phyloP scores from a whole-genome alignment of 768 basidiomycete species.

The Boletus patriciae region DNA sequence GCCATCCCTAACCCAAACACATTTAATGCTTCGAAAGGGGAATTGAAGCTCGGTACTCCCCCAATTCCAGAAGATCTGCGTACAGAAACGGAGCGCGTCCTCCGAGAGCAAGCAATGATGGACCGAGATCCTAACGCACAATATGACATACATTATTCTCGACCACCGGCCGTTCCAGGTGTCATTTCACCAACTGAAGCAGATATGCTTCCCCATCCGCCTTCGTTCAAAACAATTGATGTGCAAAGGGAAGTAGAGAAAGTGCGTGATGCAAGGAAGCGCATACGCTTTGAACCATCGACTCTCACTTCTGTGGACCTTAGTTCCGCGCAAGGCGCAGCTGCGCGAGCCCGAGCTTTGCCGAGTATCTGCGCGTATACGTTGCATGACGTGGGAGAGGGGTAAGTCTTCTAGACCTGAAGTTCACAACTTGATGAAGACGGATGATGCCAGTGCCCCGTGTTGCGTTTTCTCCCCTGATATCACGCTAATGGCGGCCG shows the following conservation, averaged over 20 bases:
- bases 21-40: conserved; percentile 74
- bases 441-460: conserved; percentile 56
- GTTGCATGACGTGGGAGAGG: conserved; percentile 91
- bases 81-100: conserved; percentile 72
- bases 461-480: conserved; percentile 89
- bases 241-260: conserved; percentile 88
- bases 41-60: conserved; percentile 82
- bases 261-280: conserved; percentile 86
- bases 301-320: conserved; percentile 55
- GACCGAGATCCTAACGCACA: conserved; percentile 67
- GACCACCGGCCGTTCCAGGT: conserved; percentile 52
- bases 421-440: conserved; percentile 9
- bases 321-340: conserved; percentile 56
- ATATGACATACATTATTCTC: conserved; percentile 58
- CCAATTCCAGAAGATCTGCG: conserved; percentile 80
- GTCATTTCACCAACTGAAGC: conserved; percentile 61
- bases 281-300: conserved; percentile 86
- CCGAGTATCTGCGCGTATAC: conserved; percentile 97
- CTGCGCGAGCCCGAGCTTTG: conserved; percentile 59
- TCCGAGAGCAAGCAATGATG: conserved; percentile 79
- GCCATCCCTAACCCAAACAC: conserved; percentile 60
- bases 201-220: conserved; percentile 80
- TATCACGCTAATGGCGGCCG: conserved; percentile 88
- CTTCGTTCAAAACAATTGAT: conserved; percentile 80
- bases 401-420: conserved; percentile 50